Evolutionary conservation across 129 eudicot species (phyloP), one percentile per base, ranked within the genome.

Genomic region (Artemisia argyi): DNA sequence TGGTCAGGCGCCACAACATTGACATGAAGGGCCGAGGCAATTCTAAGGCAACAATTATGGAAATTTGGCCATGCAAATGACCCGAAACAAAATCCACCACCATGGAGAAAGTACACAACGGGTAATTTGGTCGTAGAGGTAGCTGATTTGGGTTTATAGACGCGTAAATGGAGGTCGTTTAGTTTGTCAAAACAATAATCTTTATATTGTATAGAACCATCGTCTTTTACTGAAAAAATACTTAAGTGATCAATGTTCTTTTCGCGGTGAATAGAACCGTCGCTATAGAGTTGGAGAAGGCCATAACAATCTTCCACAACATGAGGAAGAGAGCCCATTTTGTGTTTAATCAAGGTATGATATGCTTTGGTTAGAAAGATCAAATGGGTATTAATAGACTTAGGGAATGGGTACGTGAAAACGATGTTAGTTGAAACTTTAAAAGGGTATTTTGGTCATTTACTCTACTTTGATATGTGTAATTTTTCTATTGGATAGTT

Each of bases 31-130:
- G 53, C 83, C 9, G 88, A 76, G 11, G 85, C 76, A 51, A 89
- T 86, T 20, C 88, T 86, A 68, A 93, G 83, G 72, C 97, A 87
- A 35, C 76, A 64, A 83, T 77, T 89, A 80, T 93, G 98, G 68
- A 57, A 54, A 53, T 83, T 76, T 48, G 92, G 96, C 98, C 98
- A 93, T 26, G 87, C 69, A 15, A 88, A 82, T 15, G 96, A 87
- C 1, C 90, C 92, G 16, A 89, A 10, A 66, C 96, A 89, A 22
- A 89, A 93, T 1, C 97, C 98, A 10, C 96, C 98, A 4, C 98
- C 98, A 49, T 84, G 97, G 50, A 93, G 39, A 66, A 65, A 93
- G 79, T 54, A 83, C 1, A 93, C 20, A n/a, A 89, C 54, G 0
- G 95, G 90, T 24, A 93, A 85, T 42, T 79, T 80, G 28, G 68